Evolutionary conservation across 805 yeast species (phyloP).

Genomic region (Komagataella mondaviorum): DNA sequence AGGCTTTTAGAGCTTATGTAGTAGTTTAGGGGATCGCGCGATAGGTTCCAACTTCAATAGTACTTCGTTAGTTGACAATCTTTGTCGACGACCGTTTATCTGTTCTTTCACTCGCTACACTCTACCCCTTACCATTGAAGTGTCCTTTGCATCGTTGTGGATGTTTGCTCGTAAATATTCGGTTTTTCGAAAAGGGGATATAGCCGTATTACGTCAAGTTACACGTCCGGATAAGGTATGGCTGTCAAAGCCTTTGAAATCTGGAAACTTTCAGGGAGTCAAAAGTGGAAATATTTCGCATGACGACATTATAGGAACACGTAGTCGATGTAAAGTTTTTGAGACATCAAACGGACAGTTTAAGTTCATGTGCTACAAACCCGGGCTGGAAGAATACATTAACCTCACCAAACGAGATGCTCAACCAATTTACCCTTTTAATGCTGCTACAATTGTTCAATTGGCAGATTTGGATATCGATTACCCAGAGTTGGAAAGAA

Average conservation of each 20-base stretch:
- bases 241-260: slow-evolving; percentile 16
- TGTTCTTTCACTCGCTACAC: no score
- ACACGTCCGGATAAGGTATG: slow-evolving; percentile 14
- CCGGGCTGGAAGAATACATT: slow-evolving; percentile 34
- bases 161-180: background rate
- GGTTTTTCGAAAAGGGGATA: slow-evolving; percentile 16
- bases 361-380: slow-evolving; percentile 21
- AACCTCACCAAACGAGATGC: slow-evolving; percentile 26
- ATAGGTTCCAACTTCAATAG: no score
- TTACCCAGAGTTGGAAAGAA: slow-evolving; percentile 16
- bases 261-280: slow-evolving; percentile 8
- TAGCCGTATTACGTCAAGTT: slow-evolving; percentile 15
- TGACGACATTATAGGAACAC: slow-evolving; percentile 22
- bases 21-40: background rate
- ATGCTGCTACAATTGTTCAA: slow-evolving; percentile 31
- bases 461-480: slow-evolving; percentile 32
- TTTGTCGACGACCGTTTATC: no score
- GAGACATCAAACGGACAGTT: slow-evolving; percentile 7
- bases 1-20: no score
- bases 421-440: slow-evolving; percentile 36
- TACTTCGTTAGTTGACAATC: no score
- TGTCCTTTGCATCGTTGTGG: background rate
- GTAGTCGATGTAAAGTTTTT: slow-evolving; percentile 19
- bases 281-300: slow-evolving; percentile 19
- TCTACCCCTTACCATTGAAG: no score